Base-by-base conservation (phyloP, 306 rosid genomes). In the Sesbania bispinosa region DNA sequence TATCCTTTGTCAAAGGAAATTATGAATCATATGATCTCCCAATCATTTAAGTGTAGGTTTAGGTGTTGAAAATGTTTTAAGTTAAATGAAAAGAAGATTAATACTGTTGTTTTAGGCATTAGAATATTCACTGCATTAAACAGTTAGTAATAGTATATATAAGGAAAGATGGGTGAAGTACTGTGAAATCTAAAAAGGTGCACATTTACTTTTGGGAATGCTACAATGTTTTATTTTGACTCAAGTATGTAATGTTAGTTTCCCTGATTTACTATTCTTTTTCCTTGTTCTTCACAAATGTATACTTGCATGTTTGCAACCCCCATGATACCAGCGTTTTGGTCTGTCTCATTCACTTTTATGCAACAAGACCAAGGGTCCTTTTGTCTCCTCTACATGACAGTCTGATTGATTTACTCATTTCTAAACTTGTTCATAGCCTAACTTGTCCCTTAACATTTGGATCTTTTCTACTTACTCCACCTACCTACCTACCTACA, bases 351-450 rank as follows among this genome's bases (percentile, higher is more conserved):
- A 6, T 47, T 74, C 70, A 43, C 69, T 67, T 77, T 60, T 69
- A 26, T 48, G 42, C 16, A 42, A 64, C 81, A 10, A n/a, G 6
- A 27, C 53, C 54, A 19, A 4, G 10, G 39, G 13, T 47, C 55
- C 64, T 45, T 21, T 71, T 42, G 73, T 78, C 61, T 62, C 73
- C 63, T 63, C 62, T 62, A 73, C 63, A 39, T 47, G 78, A 69
- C 80, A 74, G 4, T 13, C 32, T 29, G 67, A 80, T 80, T 11
- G 35, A 24, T 51, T 77, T 50, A 69, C 69, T 74, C 42, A 80
- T 61, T 48, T 66, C 81, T 60, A 58, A 19, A 59, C 46, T 42
- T 63, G 67, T 26, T 14, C 23, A 59, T 45, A 30, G 48, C 39
- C 38, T 63, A 45, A 19, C 62, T 58, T 24, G 63, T 67, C 63